A percentile compares a stretch with the other conserved stretches of the same genome.
Evolutionary conservation across 208 protist genomes (phyloP).

Genomic region (Acanthamoeba lenticulata): DNA sequence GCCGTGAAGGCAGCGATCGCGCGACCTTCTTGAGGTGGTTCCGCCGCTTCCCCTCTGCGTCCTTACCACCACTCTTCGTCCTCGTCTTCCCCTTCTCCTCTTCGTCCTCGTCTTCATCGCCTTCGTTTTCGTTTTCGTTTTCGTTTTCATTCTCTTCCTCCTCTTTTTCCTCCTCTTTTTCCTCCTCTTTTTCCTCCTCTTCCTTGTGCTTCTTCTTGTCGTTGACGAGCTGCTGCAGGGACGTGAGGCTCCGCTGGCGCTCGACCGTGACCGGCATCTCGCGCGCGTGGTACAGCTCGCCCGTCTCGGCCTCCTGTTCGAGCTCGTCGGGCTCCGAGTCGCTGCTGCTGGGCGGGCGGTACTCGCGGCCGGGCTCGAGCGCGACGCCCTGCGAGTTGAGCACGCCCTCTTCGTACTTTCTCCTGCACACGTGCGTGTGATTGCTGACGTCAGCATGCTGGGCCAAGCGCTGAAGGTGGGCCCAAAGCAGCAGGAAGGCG

Average conservation of each 20-base stretch:
- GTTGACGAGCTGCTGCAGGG: too few relatives aligned
- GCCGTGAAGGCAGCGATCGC: not conserved
- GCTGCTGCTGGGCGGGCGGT: not conserved
- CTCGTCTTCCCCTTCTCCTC: not conserved
- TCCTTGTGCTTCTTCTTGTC: not conserved
- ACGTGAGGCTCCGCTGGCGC: not conserved
- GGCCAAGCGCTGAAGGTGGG: too few relatives aligned
- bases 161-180: not conserved
- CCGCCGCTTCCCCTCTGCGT: not conserved
- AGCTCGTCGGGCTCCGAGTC: not conserved
- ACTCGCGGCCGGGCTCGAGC: not conserved
- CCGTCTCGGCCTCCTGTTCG: too few relatives aligned
- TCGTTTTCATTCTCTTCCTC: not conserved
- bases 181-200: not conserved
- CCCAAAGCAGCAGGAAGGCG: not conserved
- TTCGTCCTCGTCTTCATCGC: not conserved
- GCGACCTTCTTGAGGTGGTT: not conserved
- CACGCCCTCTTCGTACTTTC: not conserved
- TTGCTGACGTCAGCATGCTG: too few relatives aligned
- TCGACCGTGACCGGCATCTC: not conserved
- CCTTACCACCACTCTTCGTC: not conserved
- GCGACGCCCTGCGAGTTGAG: not conserved
- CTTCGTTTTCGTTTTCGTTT: constrained; percentile 41
- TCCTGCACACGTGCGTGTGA: not conserved
- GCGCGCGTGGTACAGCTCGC: not conserved